Conservation (phyloP, 495 filamentous ascomycete species). For the Hypoxylon fragiforme region DNA sequence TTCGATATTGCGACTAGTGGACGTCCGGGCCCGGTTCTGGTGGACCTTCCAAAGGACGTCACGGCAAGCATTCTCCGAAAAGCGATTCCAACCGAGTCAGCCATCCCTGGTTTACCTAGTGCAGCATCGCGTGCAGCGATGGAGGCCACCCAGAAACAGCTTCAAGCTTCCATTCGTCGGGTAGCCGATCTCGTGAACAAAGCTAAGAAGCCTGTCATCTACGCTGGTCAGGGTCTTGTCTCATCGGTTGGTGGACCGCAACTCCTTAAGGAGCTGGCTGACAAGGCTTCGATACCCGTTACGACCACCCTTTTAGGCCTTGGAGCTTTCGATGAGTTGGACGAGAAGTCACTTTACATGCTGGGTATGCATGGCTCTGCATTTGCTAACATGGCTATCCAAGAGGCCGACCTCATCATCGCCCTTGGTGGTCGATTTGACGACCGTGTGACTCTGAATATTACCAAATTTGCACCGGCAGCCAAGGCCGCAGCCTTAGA, state of each 20-base stretch:
- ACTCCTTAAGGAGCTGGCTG: constrained; percentile 67
- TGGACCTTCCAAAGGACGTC: constrained; percentile 79
- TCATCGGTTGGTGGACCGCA: constrained; percentile 65
- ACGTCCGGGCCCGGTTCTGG: constrained; percentile 75
- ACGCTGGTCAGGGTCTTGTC: constrained; percentile 73
- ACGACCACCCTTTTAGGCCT: constrained; percentile 80
- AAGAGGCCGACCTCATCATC: constrained; percentile 77
- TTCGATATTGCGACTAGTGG: constrained; percentile 82
- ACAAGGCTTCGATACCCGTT: constrained; percentile 74
- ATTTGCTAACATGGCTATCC: constrained; percentile 79
- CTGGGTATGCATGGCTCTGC: constrained; percentile 81
- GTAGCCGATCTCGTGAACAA: constrained; percentile 71
- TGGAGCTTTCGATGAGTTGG: constrained; percentile 75
- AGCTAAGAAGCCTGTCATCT: constrained; percentile 76
- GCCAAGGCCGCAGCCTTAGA: constrained; percentile 69
- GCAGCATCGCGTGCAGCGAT: constrained; percentile 69
- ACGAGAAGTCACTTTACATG: constrained; percentile 79
- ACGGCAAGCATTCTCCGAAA: constrained; percentile 66
- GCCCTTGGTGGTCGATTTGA: constrained; percentile 77
- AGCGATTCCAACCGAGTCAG: constrained; percentile 68
- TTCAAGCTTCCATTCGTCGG: constrained; percentile 61
- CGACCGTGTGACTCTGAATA: constrained; percentile 70
- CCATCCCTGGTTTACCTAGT: constrained; percentile 67
- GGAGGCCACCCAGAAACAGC: constrained; percentile 59
- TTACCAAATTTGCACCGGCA: constrained; percentile 68